Base-by-base conservation (phyloP, 768 basidiomycete genomes). In the Holtermanniella nyarrowii region DNA sequence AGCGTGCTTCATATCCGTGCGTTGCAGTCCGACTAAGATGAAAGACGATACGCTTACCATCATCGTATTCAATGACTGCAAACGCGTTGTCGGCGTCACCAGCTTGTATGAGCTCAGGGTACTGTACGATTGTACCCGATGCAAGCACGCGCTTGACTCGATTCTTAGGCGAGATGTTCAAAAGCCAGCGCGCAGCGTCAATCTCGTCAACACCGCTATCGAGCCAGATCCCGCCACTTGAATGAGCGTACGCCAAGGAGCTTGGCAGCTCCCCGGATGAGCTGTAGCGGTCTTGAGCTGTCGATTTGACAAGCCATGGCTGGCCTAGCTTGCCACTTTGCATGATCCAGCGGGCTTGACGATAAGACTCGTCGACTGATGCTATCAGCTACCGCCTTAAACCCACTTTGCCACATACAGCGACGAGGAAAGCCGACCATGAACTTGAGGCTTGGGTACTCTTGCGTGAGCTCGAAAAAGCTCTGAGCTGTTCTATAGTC, bases 201-300 rank as follows among this genome's bases (percentile, higher is more conserved):
- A n/a, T n/a, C n/a, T 57, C 55, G 48, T 57, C 52, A 21, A 57
- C 46, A 10, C 55, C 55, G 20, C 46, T 45, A 26, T 57, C 55
- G 10, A 57, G 31, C 1, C 40, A 31, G 26, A 57, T 53, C 22
- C 55, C 55, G 5, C 55, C 55, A 1, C 47, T 49, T 16, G 52
- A 26, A 21, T 43, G 24, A 14, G 55, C 48, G 42, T 42, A 57
- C 4, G 46, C 44, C 21, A 56, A 42, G n/a, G n/a, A n/a, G n/a
- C n/a, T n/a, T n/a, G n/a, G n/a, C 25, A 56, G 52, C 42, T 44
- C 44, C 20, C 55, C 52, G 2, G 50, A 42, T 1, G 55, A 31
- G 41, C 52, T 50, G 50, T 26, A 50, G 37, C 26, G 10, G 42
- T 56, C 55, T 40, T 48, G 52, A 7, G 55, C 52, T 13, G 45